Evolutionary conservation across 306 rosid species (phyloP).

Genomic region (Prunus mongolica): DNA sequence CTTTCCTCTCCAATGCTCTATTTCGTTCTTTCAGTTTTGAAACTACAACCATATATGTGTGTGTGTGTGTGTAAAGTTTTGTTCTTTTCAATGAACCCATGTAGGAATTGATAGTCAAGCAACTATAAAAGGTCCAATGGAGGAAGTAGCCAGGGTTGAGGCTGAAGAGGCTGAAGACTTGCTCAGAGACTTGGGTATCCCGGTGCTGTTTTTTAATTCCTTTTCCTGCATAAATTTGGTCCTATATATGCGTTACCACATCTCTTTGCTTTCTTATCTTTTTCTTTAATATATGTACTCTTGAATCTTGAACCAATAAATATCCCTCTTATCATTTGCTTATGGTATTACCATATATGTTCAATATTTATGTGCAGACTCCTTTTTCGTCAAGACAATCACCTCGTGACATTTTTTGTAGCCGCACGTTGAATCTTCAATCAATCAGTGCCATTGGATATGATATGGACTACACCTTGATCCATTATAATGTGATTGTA

Average conservation of each 20-base stretch:
- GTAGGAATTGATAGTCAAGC: conserved; percentile 65
- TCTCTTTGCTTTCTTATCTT: background rate
- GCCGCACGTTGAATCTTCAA: conserved; percentile 88
- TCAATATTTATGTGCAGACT: conserved; percentile 48
- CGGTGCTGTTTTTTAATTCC: conserved; percentile 40
- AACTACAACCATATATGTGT: background rate
- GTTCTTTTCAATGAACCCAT: conserved; percentile 11
- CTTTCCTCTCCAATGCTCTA: background rate
- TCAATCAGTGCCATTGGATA: conserved; percentile 98
- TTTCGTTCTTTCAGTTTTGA: background rate
- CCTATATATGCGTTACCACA: background rate
- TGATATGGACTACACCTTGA: conserved; percentile 95
- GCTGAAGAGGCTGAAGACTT: conserved; percentile 75
- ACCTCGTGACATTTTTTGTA: conserved; percentile 86
- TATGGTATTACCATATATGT: background rate
- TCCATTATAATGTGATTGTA: conserved; percentile 94
- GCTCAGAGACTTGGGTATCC: conserved; percentile 77
- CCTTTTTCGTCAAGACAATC: conserved; percentile 76
- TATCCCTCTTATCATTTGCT: background rate
- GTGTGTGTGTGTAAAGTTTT: background rate
- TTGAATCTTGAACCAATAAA: background rate
- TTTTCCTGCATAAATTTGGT: conserved; percentile 9
- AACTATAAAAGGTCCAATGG: conserved; percentile 77
- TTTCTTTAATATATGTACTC: background rate
- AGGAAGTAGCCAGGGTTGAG: conserved; percentile 83